phyloP scores from a whole-genome alignment of 768 basidiomycete species.

The Amanita polypyramis region DNA sequence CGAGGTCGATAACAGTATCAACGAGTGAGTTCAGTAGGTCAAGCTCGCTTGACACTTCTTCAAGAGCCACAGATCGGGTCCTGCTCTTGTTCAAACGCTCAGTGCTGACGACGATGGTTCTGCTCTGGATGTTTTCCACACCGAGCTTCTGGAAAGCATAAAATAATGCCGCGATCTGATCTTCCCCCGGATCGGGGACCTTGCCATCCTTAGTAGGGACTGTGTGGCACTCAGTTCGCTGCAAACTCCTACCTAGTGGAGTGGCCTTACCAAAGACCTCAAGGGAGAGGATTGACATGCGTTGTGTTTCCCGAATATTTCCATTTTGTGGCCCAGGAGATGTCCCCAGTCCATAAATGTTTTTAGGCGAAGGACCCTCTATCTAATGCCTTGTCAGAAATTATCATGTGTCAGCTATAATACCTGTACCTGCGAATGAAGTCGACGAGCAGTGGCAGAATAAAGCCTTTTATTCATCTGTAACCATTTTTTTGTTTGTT shows the following conservation, averaged over 20 bases:
- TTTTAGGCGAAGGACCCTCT: conserved; percentile 66
- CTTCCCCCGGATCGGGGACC: conserved; percentile 55
- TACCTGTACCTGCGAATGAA: conserved; percentile 42
- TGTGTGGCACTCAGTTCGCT: conserved; percentile 15
- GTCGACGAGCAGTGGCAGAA: conserved; percentile 10
- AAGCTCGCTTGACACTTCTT: conserved; percentile 56
- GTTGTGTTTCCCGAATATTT: conserved; percentile 44
- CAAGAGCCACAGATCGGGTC: conserved; percentile 33
- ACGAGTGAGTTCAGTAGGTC: conserved; percentile 71
- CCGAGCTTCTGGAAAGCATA: conserved; percentile 57
- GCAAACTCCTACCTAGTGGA: not conserved
- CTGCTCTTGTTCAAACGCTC: conserved; percentile 27
- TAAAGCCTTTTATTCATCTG: conserved; percentile 17
- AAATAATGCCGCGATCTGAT: conserved; percentile 61
- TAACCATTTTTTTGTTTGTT: conserved; percentile 48
- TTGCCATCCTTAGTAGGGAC: conserved; percentile 49
- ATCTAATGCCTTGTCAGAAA: conserved; percentile 27
- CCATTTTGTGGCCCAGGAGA: conserved; percentile 22
- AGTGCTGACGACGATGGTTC: conserved; percentile 44
- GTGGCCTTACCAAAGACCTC: conserved; percentile 70
- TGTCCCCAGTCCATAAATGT: conserved; percentile 57
- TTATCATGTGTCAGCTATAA: not conserved
- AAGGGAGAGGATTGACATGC: conserved; percentile 72
- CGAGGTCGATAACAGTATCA: conserved; percentile 64
- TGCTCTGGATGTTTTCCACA: conserved; percentile 25